Base-by-base conservation (phyloP, 2,329 filamentous ascomycete genomes). In the Aspergillus neoniger region DNA sequence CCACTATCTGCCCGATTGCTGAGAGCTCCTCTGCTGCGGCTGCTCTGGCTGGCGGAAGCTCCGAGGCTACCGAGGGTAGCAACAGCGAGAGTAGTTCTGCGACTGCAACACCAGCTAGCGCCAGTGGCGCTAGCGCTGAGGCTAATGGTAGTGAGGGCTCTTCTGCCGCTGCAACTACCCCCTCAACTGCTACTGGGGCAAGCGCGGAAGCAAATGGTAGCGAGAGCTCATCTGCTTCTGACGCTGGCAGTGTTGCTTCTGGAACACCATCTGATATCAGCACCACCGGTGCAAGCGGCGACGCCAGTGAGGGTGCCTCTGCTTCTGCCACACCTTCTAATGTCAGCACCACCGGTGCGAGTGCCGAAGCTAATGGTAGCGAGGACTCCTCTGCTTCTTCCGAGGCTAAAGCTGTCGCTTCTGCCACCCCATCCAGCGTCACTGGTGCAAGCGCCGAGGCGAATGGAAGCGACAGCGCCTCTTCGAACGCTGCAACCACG, bases 1-100 rank as follows among this genome's bases (percentile, higher is more conserved):
- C 62, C 7, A 70, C 69, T 3, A n/a, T 69, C 23, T 71, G 68
- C 53, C 50, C 63, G 8, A 54, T 58, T 55, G 53, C 25, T 15
- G 53, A 63, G 25, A 32, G 50, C 23, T 50, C 58, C 0, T 47
- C 57, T 15, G 30, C 41, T 17, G 48, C 62, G 2, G 49, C 56
- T 14, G 52, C 43, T 30, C 39, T 39, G 44, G 23, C 15, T 32
- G 43, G 32, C 28, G 53, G 28, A 6, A 50, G 15, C 30, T n/a
- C 41, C 17, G 32, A 36, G 32, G 17, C 57, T 23, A 49, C 44
- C 19, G 47, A 38, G 43, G 23, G n/a, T 4, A 21, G 30, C 5
- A 19, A 25, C n/a, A 55, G 38, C 28, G 52, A 3, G 3, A n/a
- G n/a, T 5, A 25, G 38, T 25, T n/a, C 52, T 28, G 25, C 23